A percentile compares a stretch with the other conserved stretches of the same genome.
Evolutionary conservation across 225 moss, liverwort and hornwort genomes (phyloP).

Genomic region (Takakia lepidozioides): DNA sequence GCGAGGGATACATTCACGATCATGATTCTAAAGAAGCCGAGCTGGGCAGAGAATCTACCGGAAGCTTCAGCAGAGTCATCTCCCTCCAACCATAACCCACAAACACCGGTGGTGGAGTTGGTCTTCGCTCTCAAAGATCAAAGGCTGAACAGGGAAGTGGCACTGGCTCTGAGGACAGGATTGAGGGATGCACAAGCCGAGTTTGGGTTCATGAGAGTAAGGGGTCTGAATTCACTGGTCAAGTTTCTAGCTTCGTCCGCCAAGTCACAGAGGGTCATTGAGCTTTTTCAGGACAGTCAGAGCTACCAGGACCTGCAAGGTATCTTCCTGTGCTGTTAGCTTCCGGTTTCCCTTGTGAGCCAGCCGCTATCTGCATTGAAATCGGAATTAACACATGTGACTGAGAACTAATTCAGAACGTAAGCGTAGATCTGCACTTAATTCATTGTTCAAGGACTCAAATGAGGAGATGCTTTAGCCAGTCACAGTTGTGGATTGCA

Average conservation of each 20-base stretch:
- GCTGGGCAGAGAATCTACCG: no score
- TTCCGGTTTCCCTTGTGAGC: neutral
- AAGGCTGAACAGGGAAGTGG: conserved; percentile 87
- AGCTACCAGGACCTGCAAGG: conserved; percentile 81
- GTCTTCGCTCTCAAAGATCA: conserved; percentile 84
- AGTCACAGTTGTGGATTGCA: no score
- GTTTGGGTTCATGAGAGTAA: conserved; percentile 78
- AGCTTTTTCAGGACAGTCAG: conserved; percentile 89
- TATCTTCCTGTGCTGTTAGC: conserved; percentile 7
- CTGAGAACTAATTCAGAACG: no score
- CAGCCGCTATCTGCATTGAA: no score
- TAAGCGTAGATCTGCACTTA: no score
- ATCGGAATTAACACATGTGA: no score
- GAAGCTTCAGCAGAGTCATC: no score
- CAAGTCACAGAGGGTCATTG: conserved; percentile 71
- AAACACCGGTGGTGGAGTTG: conserved; percentile 66
- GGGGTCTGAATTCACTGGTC: conserved; percentile 63
- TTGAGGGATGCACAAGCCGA: conserved; percentile 81
- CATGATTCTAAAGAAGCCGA: no score
- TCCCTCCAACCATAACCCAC: no score
- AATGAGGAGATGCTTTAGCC: no score
- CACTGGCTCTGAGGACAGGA: conserved; percentile 63
- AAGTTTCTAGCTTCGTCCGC: conserved; percentile 69
- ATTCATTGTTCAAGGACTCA: no score
- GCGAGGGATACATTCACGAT: no score